Percentiles rank a stretch among this genome's conserved stretches.
These are phyloP conservation scores for Eutrema salsugineum DNA, from an alignment of 441 rosid genomes.

Conservation along the genomic window DNA sequence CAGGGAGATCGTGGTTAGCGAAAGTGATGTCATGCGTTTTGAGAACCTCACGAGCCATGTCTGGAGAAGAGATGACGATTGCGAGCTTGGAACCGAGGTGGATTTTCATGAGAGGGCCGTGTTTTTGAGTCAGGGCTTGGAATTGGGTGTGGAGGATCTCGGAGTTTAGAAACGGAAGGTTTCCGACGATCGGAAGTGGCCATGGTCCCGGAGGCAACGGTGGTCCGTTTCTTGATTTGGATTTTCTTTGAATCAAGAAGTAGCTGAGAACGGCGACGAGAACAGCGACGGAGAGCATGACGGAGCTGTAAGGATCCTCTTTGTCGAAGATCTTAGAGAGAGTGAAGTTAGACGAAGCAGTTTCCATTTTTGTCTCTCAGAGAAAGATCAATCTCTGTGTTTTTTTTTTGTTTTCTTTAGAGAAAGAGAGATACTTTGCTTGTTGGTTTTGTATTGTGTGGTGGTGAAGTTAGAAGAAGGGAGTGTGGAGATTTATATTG, in stretches of 20 bases:
- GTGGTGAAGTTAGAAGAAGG: constrained; percentile 3
- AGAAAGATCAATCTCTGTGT: background rate
- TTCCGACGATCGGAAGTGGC: constrained; percentile 58
- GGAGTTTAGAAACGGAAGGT: constrained; percentile 60
- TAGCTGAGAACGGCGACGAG: constrained; percentile 16
- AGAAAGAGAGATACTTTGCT: background rate
- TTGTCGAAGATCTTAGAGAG: constrained; percentile 6
- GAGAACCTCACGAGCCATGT: constrained; percentile 46
- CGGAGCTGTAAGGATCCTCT: constrained; percentile 5
- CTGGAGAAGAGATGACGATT: constrained; percentile 47
- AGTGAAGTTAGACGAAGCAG: background rate
- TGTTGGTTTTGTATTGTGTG: background rate
- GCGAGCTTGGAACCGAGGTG: constrained; percentile 45
- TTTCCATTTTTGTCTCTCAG: constrained; percentile 8
- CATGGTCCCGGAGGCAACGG: constrained; percentile 59
- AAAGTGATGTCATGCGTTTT: constrained; percentile 48
- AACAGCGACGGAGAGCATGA: constrained; percentile 4
- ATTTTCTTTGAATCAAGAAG: constrained; percentile 17
- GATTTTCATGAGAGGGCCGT: constrained; percentile 57
- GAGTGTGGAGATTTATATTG: constrained; percentile 24
- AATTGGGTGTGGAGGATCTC: constrained; percentile 41
- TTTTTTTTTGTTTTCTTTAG: background rate
- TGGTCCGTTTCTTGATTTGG: constrained; percentile 7
- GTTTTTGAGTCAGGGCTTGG: constrained; percentile 31
- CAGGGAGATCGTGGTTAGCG: constrained; percentile 43